Evolutionary conservation across 371 early-diverging fungal species (phyloP).

Genomic region (Apophysomyces sp.): DNA sequence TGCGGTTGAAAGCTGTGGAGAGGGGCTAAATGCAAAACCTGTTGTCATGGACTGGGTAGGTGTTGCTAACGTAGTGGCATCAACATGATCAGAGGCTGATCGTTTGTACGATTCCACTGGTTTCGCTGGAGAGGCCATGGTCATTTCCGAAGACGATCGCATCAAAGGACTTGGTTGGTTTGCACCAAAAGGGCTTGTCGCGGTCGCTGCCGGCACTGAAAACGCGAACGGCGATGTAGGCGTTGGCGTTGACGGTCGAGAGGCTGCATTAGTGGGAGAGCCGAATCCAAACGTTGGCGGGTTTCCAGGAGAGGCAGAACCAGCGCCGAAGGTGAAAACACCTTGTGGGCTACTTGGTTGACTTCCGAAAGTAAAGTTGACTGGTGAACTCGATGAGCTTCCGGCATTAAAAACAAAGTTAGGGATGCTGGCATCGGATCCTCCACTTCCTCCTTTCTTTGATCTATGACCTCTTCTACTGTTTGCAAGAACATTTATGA

Average conservation of each 20-base stretch:
- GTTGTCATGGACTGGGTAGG: background rate
- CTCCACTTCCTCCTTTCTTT: constrained; percentile 12
- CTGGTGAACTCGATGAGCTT: background rate
- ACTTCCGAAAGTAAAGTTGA: constrained; percentile 5
- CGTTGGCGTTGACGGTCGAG: background rate
- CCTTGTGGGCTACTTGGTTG: constrained; percentile 5
- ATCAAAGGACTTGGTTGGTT: background rate
- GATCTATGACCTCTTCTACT: constrained; percentile 8
- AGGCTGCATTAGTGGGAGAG: background rate
- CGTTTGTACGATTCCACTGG: background rate
- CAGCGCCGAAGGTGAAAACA: constrained; percentile 5
- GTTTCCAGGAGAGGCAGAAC: background rate
- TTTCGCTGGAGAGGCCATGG: background rate
- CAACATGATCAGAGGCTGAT: background rate
- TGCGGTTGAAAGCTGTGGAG: background rate
- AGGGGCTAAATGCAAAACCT: background rate
- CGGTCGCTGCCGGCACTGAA: background rate
- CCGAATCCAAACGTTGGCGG: constrained; percentile 2
- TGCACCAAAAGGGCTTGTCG: background rate
- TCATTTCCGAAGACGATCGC: background rate
- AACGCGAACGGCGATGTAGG: background rate
- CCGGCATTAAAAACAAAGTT: constrained; percentile 10
- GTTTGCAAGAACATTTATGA: background rate
- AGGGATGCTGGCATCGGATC: constrained; percentile 6
- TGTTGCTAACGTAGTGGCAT: background rate